Base-by-base conservation (phyloP, 441 rosid species). In the Raphanus hybrid region DNA sequence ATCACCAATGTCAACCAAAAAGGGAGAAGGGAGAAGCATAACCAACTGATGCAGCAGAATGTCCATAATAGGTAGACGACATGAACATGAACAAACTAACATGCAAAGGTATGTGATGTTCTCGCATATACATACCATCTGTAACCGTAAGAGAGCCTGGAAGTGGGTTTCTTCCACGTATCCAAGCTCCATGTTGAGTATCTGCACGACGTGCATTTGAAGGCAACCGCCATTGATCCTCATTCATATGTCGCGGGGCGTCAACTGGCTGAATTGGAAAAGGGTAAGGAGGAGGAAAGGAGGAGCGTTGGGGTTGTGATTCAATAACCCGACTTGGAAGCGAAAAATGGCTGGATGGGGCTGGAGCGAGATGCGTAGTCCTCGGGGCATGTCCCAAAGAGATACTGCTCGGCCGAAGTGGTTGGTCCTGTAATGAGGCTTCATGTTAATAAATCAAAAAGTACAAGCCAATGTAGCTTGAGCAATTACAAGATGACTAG, bases 201-300 rank as follows among this genome's bases (percentile, higher is more conserved):
- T 86, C 88, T 54, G 83, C 11, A 35, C 75, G 82, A 76, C 79
- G 86, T 72, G 89, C 92, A 76, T 78, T 75, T 43, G 87, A 71
- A 6, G 91, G 80, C 85, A 85, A 75, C 81, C 88, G 87, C 96
- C 97, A 90, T 37, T 82, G 84, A 66, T 92, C 96, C 71, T 91
- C 96, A 71, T 84, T 70, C 43, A 78, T 80, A 80, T 78, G 87
- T 58, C 78, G 86, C 75, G 86, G 83, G 60, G 77, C 85, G 61
- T 83, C 85, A 87, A 90, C 93, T 73, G 89, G 86, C 77, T 85
- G 89, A 10, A 91, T 77, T 0, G 90, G 87, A 80, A 90, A 67
- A 12, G 88, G 64, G 70, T 78, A 88, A 29, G 87, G 96, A 69
- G 60, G 83, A 48, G 90, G 84, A 84, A 82, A 89, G 41, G 91